phyloP scores from a whole-genome alignment of 306 rosid species.

The Heteromeles arbutifolia region DNA sequence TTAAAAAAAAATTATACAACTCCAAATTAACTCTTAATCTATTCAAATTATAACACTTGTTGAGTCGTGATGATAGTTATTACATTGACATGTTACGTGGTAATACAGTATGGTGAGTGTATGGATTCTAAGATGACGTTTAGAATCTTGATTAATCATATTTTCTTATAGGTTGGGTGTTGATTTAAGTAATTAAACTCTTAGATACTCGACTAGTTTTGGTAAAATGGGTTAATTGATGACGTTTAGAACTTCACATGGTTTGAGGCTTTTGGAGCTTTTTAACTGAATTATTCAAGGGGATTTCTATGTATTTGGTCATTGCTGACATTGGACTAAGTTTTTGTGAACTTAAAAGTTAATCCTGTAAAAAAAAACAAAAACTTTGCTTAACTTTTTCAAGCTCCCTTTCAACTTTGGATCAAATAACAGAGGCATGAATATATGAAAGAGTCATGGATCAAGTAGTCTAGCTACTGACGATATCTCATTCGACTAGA shows the following conservation, averaged over 20 bases:
- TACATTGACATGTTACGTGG: not conserved
- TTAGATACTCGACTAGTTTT: not conserved
- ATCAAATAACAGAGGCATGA: not conserved
- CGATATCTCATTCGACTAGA: not conserved
- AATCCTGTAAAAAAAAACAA: not conserved
- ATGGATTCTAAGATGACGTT: too few species aligned
- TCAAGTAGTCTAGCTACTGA: not conserved
- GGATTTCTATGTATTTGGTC: not conserved
- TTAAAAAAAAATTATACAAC: too few species aligned
- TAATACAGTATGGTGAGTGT: too few species aligned
- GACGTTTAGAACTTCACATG: not conserved
- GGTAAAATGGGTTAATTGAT: not conserved
- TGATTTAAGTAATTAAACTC: not conserved
- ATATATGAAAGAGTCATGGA: not conserved
- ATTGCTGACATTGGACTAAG: slow-evolving; percentile 2
- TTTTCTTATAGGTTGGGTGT: not conserved
- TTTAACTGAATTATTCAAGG: not conserved
- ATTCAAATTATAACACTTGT: too few species aligned
- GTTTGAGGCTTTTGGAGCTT: not conserved
- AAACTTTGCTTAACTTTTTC: not conserved
- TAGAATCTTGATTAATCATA: not conserved
- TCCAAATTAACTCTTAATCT: too few species aligned
- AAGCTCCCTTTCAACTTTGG: not conserved
- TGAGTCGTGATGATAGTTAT: too few species aligned
- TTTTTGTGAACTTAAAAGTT: not conserved